phyloP scores from a whole-genome alignment of 2,329 filamentous ascomycete species.

The Colletotrichum abscissum region DNA sequence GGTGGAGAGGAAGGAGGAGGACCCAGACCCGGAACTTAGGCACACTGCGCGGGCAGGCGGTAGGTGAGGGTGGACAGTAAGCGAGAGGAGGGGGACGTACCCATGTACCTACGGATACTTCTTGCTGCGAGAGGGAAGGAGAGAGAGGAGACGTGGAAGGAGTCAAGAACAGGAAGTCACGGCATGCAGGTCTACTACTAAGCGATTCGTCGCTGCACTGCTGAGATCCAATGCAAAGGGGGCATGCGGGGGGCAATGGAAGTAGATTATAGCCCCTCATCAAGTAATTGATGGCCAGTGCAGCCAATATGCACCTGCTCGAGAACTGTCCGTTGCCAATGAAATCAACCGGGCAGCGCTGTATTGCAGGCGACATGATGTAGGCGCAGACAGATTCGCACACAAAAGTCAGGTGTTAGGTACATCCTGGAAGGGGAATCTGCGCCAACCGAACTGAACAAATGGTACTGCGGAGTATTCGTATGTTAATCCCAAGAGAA shows the following conservation, averaged over 20 bases:
- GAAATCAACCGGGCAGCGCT: background rate
- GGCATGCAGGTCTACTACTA: background rate
- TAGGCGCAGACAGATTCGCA: background rate
- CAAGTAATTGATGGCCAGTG: background rate
- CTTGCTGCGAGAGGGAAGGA: background rate
- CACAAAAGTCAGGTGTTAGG: no score
- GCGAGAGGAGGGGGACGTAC: background rate
- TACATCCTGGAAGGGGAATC: background rate
- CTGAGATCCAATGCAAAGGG: background rate
- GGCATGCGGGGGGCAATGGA: background rate
- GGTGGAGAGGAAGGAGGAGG: background rate
- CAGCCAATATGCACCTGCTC: background rate
- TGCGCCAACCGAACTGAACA: background rate
- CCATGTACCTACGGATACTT: background rate
- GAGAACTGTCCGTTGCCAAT: slow-evolving; percentile 21
- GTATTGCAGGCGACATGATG: background rate
- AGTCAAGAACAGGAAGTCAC: background rate
- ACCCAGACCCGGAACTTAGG: slow-evolving; percentile 7
- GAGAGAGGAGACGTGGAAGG: background rate
- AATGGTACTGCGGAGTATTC: background rate
- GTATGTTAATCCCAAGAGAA: background rate
- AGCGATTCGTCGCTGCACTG: background rate
- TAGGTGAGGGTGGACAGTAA: background rate
- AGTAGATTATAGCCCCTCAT: background rate
- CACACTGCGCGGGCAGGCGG: background rate